Percentiles rank a stretch among this genome's conserved stretches.
Conservation (phyloP, 331 rosid species). For the Pyracantha coccinea region DNA sequence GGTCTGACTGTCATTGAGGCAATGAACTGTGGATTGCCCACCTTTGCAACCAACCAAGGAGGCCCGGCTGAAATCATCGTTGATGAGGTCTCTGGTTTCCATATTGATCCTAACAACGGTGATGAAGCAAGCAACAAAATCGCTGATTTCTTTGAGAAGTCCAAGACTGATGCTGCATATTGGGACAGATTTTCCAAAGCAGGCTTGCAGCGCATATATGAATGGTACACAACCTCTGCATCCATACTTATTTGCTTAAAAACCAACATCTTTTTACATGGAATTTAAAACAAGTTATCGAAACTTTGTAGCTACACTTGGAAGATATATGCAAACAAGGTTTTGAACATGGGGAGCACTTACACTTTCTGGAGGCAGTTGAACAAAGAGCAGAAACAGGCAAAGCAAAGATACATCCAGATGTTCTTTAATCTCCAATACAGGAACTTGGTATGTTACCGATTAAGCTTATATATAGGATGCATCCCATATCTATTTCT, state of each 20-base stretch:
- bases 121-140: slow-evolving; percentile 66
- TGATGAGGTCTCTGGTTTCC: slow-evolving; percentile 86
- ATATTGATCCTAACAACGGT: slow-evolving; percentile 67
- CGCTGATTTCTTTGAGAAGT: slow-evolving; percentile 70
- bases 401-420: slow-evolving; percentile 77
- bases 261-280: background rate
- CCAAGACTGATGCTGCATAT: slow-evolving; percentile 43
- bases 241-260: background rate
- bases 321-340: slow-evolving; percentile 81
- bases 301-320: slow-evolving; percentile 65
- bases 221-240: slow-evolving; percentile 34
- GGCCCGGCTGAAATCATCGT: slow-evolving; percentile 94
- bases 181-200: slow-evolving; percentile 49
- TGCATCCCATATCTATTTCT: background rate
- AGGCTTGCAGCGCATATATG: slow-evolving; percentile 67
- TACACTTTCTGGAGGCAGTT: slow-evolving; percentile 70
- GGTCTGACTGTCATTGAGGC: slow-evolving; percentile 98
- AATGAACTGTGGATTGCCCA: slow-evolving; percentile 93
- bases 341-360: slow-evolving; percentile 67
- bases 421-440: slow-evolving; percentile 67
- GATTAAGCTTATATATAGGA: background rate
- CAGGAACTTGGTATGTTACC: slow-evolving; percentile 50
- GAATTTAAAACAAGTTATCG: background rate
- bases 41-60: slow-evolving; percentile 96
- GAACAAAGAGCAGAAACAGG: slow-evolving; percentile 70